Base-by-base conservation (phyloP, 768 basidiomycete genomes). In the Lactarius deliciosus region DNA sequence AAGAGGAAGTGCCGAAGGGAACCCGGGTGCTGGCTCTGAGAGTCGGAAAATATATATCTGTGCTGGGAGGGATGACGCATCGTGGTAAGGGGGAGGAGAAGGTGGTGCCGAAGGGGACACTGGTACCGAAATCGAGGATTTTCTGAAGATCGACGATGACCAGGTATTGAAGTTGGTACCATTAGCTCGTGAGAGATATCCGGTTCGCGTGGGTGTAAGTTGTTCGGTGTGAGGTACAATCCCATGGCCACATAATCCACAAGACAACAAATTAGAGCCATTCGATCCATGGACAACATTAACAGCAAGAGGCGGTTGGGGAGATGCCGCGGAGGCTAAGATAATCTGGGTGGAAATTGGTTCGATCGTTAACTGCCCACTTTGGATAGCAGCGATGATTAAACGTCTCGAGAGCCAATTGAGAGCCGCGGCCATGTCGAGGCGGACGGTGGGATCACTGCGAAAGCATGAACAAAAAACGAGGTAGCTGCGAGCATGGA, bases 341-440 rank as follows among this genome's bases (percentile, higher is more conserved):
- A 95, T 79, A 0, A 82, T 78, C 5, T 78, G 74, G 22, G 87
- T 83, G 0, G 90, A 79, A 67, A 95, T 82, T 4, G 96, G 96
- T 74, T 98, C 96, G 60, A 99, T 88, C 16, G 84, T 86, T 34
- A 99, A 83, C 73, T 95, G 91, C 0, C 94, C 94, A 10, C 83
- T 85, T 70, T 98, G 86, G 65, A 99, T 91, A 6, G 96, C 96
- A 30, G 86, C 78, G 4, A 88, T 82, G 28, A 98, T 90, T 5
- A 88, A 87, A 34, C 94, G 87, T 32, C 95, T 85, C 18, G 91
- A 90, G n/a, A 98, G 81, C 92, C 93, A 98, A 73, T 92, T 95
- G 40, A 99, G 80, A 15, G 94, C 92, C 0, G 96, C 93, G 0
- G 97, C 95, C n/a, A 92, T 79, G 74, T 98, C 97, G 20, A 99